These are phyloP conservation scores for Nepenthes alata DNA, from an alignment of 179 eudicot species.

Conservation along the genomic window DNA sequence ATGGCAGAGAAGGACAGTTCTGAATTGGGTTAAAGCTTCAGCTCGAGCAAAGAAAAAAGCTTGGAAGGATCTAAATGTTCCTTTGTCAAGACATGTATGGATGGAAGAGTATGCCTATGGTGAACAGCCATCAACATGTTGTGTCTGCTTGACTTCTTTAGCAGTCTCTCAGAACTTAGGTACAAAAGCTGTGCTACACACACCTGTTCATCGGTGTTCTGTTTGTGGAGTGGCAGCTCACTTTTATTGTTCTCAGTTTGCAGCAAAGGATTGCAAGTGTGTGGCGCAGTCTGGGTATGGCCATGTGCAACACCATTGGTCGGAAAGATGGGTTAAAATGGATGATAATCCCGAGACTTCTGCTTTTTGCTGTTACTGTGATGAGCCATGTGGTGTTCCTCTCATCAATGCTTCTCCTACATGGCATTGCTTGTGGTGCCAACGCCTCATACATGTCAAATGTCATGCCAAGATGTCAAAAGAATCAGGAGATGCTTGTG, in stretches of 20 bases:
- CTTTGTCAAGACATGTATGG: constrained; percentile 71
- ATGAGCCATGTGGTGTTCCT: constrained; percentile 82
- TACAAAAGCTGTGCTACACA: constrained; percentile 36
- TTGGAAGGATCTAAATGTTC: constrained; percentile 62
- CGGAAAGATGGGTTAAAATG: constrained; percentile 62
- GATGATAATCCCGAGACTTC: constrained; percentile 74
- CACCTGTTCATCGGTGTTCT: constrained; percentile 58
- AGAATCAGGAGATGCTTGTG: constrained; percentile 69
- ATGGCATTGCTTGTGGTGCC: constrained; percentile 91
- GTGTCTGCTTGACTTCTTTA: constrained; percentile 65
- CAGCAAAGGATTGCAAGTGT: constrained; percentile 76
- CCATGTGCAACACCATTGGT: constrained; percentile 80
- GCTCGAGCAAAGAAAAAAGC: constrained; percentile 74
- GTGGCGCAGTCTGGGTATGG: constrained; percentile 56
- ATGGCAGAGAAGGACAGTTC: constrained; percentile 61
- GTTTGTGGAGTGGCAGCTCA: constrained; percentile 83
- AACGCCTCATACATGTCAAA: constrained; percentile 66
- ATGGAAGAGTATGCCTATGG: constrained; percentile 52
- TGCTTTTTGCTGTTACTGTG: constrained; percentile 71
- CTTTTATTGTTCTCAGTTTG: constrained; percentile 55
- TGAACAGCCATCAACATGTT: constrained; percentile 68
- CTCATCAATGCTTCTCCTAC: constrained; percentile 67
- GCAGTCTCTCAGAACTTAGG: constrained; percentile 36
- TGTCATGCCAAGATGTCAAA: constrained; percentile 73
- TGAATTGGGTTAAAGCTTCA: constrained; percentile 88